Conservation (phyloP, 345 rosid species). For the Lepidium aucheri region DNA sequence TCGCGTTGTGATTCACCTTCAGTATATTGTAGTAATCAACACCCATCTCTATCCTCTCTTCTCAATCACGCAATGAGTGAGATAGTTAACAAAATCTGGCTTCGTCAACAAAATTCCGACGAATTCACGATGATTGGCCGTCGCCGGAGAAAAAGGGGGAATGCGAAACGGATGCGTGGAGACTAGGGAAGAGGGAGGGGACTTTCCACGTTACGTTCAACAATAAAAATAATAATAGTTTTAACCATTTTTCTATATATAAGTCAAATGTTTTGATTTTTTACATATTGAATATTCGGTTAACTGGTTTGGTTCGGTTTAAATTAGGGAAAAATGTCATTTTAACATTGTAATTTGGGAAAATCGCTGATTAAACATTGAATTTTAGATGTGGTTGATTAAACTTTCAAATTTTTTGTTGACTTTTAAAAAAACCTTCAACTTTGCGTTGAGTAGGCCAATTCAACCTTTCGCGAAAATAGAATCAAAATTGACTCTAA, state of each 20-base stretch:
- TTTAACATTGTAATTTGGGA: no score
- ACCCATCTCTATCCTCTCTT: slow-evolving; percentile 44
- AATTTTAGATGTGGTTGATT: no score
- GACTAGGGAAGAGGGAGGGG: slow-evolving; percentile 9
- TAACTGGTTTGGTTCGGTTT: no score
- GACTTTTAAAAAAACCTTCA: no score
- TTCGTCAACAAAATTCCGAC: neutral
- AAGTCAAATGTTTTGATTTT: no score
- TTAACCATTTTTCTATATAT: neutral
- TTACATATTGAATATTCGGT: no score
- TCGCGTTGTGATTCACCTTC: slow-evolving; percentile 82
- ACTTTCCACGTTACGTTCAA: neutral
- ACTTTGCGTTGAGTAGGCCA: no score
- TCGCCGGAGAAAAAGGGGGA: neutral
- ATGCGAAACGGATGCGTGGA: slow-evolving; percentile 12
- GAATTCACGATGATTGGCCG: neutral
- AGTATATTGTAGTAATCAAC: slow-evolving; percentile 90
- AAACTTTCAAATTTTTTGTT: no score
- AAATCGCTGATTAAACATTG: no score
- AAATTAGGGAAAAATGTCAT: no score
- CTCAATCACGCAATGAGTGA: neutral
- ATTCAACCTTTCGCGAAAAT: no score
- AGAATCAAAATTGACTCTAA: no score
- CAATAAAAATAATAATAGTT: neutral
- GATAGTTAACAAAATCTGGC: neutral